phyloP scores from a whole-genome alignment of 345 rosid species.

The Syzygium jambos region DNA sequence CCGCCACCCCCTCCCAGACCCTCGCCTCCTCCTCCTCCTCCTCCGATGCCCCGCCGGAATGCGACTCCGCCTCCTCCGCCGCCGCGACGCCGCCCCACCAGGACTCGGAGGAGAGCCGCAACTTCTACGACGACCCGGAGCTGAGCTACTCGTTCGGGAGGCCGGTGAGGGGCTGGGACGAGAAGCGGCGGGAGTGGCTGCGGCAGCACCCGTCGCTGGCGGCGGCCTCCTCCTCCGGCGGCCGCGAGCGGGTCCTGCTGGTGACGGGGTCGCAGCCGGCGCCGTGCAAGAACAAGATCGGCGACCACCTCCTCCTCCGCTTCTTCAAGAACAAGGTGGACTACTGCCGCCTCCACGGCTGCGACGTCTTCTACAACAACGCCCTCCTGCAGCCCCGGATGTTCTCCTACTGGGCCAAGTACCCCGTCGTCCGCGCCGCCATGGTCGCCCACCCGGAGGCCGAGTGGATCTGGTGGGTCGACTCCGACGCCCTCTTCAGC shows the following conservation, averaged over 20 bases:
- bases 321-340: conserved; percentile 92
- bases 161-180: conserved; percentile 63
- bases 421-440: conserved; percentile 64
- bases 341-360: conserved; percentile 78
- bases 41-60: neutral
- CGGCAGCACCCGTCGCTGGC: conserved; percentile 56
- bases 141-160: conserved; percentile 53
- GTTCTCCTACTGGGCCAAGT: conserved; percentile 77
- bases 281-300: conserved; percentile 82
- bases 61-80: conserved; percentile 8
- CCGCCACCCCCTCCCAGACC: conserved; percentile 2
- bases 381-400: conserved; percentile 72
- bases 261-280: conserved; percentile 81
- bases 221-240: conserved; percentile 24
- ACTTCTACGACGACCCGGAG: conserved; percentile 70
- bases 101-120: conserved; percentile 17
- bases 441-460: conserved; percentile 98
- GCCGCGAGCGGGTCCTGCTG: conserved; percentile 46
- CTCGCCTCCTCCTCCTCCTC: neutral
- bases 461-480: conserved; percentile 99
- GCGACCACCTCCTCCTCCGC: conserved; percentile 75
- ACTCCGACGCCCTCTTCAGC: conserved; percentile 86
- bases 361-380: conserved; percentile 78
- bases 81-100: conserved; percentile 38
- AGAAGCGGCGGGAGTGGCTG: conserved; percentile 68